Percentiles rank a stretch among this genome's conserved stretches.
Conservation (phyloP, 805 yeast genomes). For the Metschnikowia dekortorum region DNA sequence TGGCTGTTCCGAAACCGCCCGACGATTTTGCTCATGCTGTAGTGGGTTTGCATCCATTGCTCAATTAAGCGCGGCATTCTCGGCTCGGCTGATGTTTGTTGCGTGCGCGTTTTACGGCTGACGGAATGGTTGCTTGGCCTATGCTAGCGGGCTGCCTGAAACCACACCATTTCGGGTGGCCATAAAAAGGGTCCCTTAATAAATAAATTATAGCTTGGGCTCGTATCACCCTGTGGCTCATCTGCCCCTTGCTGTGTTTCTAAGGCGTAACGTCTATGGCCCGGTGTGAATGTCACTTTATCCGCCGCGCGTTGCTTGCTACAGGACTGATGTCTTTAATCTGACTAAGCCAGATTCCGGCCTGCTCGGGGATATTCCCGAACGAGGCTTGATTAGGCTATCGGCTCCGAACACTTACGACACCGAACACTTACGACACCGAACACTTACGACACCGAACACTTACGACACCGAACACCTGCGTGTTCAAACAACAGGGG, state of each 20-base stretch:
- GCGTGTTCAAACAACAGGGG: too few relatives aligned
- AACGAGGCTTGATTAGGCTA: neutral
- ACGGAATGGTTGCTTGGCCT: neutral
- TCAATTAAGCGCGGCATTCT: neutral
- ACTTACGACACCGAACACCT: too few relatives aligned
- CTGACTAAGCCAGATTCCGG: neutral
- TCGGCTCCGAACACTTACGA: too few relatives aligned
- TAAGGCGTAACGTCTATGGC: too few relatives aligned
- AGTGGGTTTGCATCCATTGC: neutral
- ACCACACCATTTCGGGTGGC: neutral
- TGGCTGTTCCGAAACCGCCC: neutral
- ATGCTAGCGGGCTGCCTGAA: neutral
- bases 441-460: too few relatives aligned
- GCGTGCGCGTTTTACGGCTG: neutral
- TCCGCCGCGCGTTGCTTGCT: neutral
- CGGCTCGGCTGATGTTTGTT: constrained; percentile 1
- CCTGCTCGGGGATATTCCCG: neutral
- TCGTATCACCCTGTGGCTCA: too few relatives aligned
- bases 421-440: too few relatives aligned
- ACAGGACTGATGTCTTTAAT: neutral
- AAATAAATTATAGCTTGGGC: too few relatives aligned
- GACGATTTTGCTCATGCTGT: neutral
- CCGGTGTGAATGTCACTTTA: neutral
- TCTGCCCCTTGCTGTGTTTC: too few relatives aligned
- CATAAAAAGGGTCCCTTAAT: too few relatives aligned